These are phyloP conservation scores for Phyllachora maydis DNA, from an alignment of 2,329 filamentous ascomycete genomes.

Conservation along the genomic window DNA sequence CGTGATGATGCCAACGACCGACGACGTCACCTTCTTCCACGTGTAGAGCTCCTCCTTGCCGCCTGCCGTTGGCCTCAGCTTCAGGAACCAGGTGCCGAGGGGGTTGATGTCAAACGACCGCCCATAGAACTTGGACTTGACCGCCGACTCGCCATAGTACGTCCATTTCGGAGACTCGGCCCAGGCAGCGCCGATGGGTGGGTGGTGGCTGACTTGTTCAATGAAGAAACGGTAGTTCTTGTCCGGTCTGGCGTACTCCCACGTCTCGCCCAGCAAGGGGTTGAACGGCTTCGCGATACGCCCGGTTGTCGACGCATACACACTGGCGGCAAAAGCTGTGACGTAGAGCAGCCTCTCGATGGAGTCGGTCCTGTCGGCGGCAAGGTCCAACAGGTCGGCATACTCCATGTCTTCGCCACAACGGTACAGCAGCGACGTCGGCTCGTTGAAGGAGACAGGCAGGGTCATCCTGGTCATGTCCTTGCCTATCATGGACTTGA, in stretches of 20 bases:
- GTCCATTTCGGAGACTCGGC: slow-evolving; percentile 89
- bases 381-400: slow-evolving; percentile 73
- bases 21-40: slow-evolving; percentile 97
- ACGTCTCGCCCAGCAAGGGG: slow-evolving; percentile 85
- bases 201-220: slow-evolving; percentile 95
- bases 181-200: slow-evolving; percentile 80
- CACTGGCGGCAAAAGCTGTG: slow-evolving; percentile 84
- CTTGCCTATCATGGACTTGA: slow-evolving; percentile 99
- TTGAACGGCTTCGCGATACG: slow-evolving; percentile 98
- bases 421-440: slow-evolving; percentile 83
- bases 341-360: slow-evolving; percentile 89
- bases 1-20: slow-evolving; percentile 95
- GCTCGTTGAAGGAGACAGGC: slow-evolving; percentile 96
- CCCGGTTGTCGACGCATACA: slow-evolving; percentile 91
- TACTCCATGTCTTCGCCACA: slow-evolving; percentile 98
- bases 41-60: slow-evolving; percentile 79
- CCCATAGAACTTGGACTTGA: slow-evolving; percentile 93
- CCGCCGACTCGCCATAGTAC: slow-evolving; percentile 89
- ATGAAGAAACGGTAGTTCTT: slow-evolving; percentile 98
- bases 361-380: slow-evolving; percentile 67
- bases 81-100: slow-evolving; percentile 91
- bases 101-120: slow-evolving; percentile 96
- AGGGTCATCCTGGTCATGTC: slow-evolving; percentile 99
- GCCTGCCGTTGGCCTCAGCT: slow-evolving; percentile 53
- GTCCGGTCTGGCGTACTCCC: slow-evolving; percentile 87